Percentiles rank a stretch among this genome's conserved stretches.
Evolutionary conservation across 148 eudicot species (phyloP).

Genomic region (Rhododendron simsii): DNA sequence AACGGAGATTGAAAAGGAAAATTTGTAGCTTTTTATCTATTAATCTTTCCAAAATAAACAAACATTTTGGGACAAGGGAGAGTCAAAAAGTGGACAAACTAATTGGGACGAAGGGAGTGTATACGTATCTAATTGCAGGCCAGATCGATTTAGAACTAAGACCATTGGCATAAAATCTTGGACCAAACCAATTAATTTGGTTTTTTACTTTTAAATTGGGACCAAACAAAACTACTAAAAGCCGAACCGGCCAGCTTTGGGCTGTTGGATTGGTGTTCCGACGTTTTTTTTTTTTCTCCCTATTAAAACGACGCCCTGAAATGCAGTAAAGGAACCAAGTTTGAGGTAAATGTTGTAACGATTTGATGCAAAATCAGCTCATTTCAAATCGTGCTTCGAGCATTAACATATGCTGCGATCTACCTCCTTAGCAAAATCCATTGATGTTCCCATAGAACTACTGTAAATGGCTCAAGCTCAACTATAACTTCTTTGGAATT

Average conservation of each 20-base stretch:
- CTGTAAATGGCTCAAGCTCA: neutral
- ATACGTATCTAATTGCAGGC: neutral
- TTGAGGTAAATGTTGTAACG: neutral
- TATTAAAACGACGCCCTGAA: neutral
- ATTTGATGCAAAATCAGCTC: neutral
- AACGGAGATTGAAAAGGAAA: too few species aligned
- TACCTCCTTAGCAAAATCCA: neutral
- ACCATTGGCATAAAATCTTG: neutral
- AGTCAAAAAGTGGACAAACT: too few species aligned
- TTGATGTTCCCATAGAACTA: neutral
- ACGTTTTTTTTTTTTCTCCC: neutral
- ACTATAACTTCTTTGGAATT: neutral
- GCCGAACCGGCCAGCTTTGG: neutral
- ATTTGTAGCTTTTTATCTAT: too few species aligned
- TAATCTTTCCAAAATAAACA: too few species aligned
- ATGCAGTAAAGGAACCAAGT: neutral
- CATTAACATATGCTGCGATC: neutral
- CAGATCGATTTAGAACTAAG: neutral
- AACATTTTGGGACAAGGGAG: too few species aligned
- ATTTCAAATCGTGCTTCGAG: neutral
- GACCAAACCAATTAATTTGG: neutral
- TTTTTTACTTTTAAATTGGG: too few species aligned
- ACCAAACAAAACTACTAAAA: neutral
- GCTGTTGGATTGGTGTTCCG: neutral
- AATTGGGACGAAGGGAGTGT: too few species aligned